Evolutionary conservation across 2,329 filamentous ascomycete genomes (phyloP), one percentile per base, ranked within the genome.

Genomic region (Fusarium sp.): DNA sequence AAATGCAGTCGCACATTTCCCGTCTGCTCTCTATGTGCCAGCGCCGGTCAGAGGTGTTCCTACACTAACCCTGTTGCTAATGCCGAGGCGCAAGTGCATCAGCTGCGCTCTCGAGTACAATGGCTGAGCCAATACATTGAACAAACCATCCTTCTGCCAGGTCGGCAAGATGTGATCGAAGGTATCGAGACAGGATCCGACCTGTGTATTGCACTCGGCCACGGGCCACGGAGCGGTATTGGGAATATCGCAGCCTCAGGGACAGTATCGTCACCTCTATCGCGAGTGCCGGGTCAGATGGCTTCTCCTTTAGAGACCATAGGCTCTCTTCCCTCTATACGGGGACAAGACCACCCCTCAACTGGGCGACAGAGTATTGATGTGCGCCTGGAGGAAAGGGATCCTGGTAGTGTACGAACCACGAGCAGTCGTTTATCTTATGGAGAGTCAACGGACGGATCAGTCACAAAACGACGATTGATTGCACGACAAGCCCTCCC

Each of bases 1-100:
- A 84, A 83, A 65, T 86, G 84, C 73, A 84, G 82, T 51, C 80
- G 83, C 42, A 84, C 83, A 3, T 81, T 82, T 69, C 84, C 81
- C 30, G 78, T 79, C 20, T 86, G 84, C 73, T 79, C 80, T 9
- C 79, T 84, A 4, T 85, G 84, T 70, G 79, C 80, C 53, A 80
- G 77, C 36, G 82, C 83, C 15, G 83, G 82, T 24, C 79, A 83
- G 48, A 79, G 79, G 39, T 86, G 84, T 74, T 84, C 76, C 14
- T 78, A 77, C 54, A 73, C 73, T 45, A 78, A 70, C 79, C 57
- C 82, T 78, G 63, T 81, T 75, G 77, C 77, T 39, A 79, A 78
- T 36, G 81, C 81, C 18, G 77, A 78, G 47, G 77, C 72, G 20
- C 80, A 83, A 66, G 78, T 80, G 12, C 79, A 82, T 24, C 82